Evolutionary conservation across 108 stramenopile genomes (phyloP).

Genomic region (Pseudonitzschia pungens): DNA sequence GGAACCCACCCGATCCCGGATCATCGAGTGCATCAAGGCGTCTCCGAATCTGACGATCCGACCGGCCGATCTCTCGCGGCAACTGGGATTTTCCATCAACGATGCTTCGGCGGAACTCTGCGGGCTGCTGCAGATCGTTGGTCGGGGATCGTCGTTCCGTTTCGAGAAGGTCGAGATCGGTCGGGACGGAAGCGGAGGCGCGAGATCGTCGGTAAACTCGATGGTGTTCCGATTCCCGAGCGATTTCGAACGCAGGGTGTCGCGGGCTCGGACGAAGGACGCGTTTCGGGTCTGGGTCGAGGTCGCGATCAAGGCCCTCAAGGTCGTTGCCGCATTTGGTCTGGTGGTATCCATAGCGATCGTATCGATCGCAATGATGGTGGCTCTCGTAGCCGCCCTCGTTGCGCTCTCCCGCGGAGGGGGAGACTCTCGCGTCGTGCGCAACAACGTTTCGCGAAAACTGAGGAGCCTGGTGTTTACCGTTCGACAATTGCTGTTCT

Average conservation of each 20-base stretch:
- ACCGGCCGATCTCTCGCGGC: slow-evolving; percentile 64
- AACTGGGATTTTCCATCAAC: slow-evolving; percentile 69
- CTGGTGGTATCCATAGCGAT: slow-evolving; percentile 75
- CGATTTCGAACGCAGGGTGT: slow-evolving; percentile 65
- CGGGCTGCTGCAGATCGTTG: slow-evolving; percentile 67
- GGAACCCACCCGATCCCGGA: slow-evolving; percentile 18
- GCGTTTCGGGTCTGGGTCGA: slow-evolving; percentile 17
- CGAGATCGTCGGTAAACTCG: slow-evolving; percentile 23
- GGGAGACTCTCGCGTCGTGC: slow-evolving; percentile 19
- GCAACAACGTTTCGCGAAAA: slow-evolving; percentile 48
- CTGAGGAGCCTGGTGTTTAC: slow-evolving; percentile 53
- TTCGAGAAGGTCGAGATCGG: slow-evolving; percentile 51
- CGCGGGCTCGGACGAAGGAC: slow-evolving; percentile 33
- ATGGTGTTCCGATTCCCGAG: slow-evolving; percentile 85
- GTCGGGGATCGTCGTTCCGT: slow-evolving; percentile 70
- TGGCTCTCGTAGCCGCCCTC: slow-evolving; percentile 69
- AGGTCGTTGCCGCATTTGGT: slow-evolving; percentile 79
- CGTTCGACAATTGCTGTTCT: slow-evolving; percentile 78
- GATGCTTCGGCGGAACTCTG: slow-evolving; percentile 84
- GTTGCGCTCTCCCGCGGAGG: slow-evolving; percentile 67
- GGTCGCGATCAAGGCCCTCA: slow-evolving; percentile 45
- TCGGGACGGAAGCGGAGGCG: background rate
- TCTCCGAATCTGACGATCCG: slow-evolving; percentile 48
- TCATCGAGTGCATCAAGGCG: slow-evolving; percentile 29
- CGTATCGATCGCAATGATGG: slow-evolving; percentile 58